Conservation (phyloP, 2,329 filamentous ascomycete species). For the Colletotrichum euphorbiae region DNA sequence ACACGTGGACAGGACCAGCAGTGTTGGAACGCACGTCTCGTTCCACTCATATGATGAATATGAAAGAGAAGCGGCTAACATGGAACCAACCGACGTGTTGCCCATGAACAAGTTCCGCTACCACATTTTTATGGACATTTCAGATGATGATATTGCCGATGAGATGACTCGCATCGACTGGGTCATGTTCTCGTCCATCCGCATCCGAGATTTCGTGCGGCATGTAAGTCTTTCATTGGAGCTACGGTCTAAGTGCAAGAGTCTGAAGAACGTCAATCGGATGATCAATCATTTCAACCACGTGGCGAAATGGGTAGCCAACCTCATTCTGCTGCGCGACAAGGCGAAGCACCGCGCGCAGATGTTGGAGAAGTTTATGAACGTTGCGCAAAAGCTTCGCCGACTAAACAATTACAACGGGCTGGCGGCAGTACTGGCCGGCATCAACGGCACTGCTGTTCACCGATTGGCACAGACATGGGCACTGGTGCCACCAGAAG, state of each 20-base stretch:
- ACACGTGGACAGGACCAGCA: slow-evolving; percentile 53
- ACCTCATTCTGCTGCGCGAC: slow-evolving; percentile 88
- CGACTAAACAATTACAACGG: slow-evolving; percentile 98
- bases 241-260: slow-evolving; percentile 80
- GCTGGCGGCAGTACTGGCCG: slow-evolving; percentile 91
- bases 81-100: slow-evolving; percentile 77
- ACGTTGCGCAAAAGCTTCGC: slow-evolving; percentile 84
- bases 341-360: slow-evolving; percentile 95
- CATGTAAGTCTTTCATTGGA: slow-evolving; percentile 82
- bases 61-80: slow-evolving; percentile 78
- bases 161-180: slow-evolving; percentile 97
- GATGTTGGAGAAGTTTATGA: slow-evolving; percentile 96
- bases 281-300: slow-evolving; percentile 96
- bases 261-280: slow-evolving; percentile 87
- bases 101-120: slow-evolving; percentile 88
- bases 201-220: slow-evolving; percentile 90
- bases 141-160: slow-evolving; percentile 86
- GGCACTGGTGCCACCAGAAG: slow-evolving; percentile 76
- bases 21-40: slow-evolving; percentile 60
- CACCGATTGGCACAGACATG: slow-evolving; percentile 85
- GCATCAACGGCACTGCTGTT: slow-evolving; percentile 88
- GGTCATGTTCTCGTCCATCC: slow-evolving; percentile 97
- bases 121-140: slow-evolving; percentile 87
- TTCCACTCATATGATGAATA: slow-evolving; percentile 81
- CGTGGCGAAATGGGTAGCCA: slow-evolving; percentile 83